Conservation (phyloP, 2,329 filamentous ascomycete species). For the Metarhizium anisopliae region DNA sequence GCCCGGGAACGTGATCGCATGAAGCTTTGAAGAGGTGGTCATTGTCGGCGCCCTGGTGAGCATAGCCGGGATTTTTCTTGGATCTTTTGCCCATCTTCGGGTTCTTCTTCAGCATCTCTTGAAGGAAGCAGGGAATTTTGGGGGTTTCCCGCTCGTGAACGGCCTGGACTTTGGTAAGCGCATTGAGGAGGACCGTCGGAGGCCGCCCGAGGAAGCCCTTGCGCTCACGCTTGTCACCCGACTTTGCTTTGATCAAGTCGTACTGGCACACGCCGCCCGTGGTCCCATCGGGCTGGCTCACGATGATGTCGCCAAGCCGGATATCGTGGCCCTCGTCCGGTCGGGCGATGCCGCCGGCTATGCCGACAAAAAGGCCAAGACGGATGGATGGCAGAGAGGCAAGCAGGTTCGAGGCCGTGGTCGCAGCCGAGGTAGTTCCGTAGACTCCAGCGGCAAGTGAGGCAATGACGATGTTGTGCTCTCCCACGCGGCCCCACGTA, state of each 20-base stretch:
- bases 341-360: conserved; percentile 9
- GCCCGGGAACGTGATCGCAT: conserved; percentile 1
- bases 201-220: conserved; percentile 2
- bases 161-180: conserved; percentile 3
- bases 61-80: conserved; percentile 2
- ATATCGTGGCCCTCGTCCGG: conserved; percentile 7
- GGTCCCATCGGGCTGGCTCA: conserved; percentile 3
- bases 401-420: conserved; percentile 7
- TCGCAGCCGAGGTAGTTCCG: conserved; percentile 7
- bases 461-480: conserved; percentile 14
- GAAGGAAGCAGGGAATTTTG: neutral
- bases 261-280: conserved; percentile 9
- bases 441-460: conserved; percentile 8
- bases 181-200: conserved; percentile 4
- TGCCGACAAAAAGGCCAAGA: conserved; percentile 10
- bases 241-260: conserved; percentile 9
- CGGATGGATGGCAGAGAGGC: conserved; percentile 8
- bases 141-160: neutral
- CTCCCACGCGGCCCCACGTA: conserved; percentile 11
- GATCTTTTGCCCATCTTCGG: conserved; percentile 7
- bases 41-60: neutral
- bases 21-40: conserved; percentile 6
- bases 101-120: conserved; percentile 6
- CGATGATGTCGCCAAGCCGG: conserved; percentile 5
- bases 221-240: neutral